A percentile compares a stretch with the other conserved stretches of the same genome.
Conservation (phyloP, 75 land plant species). For the Sequoiadendron giganteum region DNA sequence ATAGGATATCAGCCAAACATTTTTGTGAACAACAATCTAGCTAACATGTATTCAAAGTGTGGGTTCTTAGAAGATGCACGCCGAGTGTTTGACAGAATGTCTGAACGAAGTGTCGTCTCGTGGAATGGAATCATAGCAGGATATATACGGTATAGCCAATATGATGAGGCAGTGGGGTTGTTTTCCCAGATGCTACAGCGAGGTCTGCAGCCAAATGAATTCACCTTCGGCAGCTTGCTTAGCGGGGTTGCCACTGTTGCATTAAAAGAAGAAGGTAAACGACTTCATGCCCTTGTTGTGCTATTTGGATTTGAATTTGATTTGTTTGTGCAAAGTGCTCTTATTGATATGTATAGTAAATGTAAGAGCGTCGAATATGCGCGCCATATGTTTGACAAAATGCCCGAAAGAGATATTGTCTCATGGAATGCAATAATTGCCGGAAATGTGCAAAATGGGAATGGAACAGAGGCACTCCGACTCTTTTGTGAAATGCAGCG, state of each 20-base stretch:
- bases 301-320: conserved; percentile 29
- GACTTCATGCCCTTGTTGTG: conserved; percentile 35
- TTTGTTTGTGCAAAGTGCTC: conserved; percentile 45
- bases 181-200: conserved; percentile 34
- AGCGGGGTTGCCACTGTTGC: conserved; percentile 26
- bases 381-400: conserved; percentile 24
- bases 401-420: conserved; percentile 43
- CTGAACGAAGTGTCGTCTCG: conserved; percentile 33
- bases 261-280: conserved; percentile 23
- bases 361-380: conserved; percentile 52
- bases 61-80: conserved; percentile 44
- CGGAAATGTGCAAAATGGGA: background rate
- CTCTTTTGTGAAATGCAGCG: conserved; percentile 3
- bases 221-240: conserved; percentile 44
- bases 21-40: conserved; percentile 10
- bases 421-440: conserved; percentile 9
- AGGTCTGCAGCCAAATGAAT: conserved; percentile 31
- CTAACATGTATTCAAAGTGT: conserved; percentile 73
- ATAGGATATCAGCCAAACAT: background rate
- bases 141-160: conserved; percentile 23
- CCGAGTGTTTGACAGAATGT: conserved; percentile 44
- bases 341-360: conserved; percentile 53
- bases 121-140: conserved; percentile 64
- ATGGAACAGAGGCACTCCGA: background rate
- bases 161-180: conserved; percentile 27